Evolutionary conservation across 495 filamentous ascomycete genomes (phyloP), one percentile per base, ranked within the genome.

Genomic region (Aspergillus bridgeri): DNA sequence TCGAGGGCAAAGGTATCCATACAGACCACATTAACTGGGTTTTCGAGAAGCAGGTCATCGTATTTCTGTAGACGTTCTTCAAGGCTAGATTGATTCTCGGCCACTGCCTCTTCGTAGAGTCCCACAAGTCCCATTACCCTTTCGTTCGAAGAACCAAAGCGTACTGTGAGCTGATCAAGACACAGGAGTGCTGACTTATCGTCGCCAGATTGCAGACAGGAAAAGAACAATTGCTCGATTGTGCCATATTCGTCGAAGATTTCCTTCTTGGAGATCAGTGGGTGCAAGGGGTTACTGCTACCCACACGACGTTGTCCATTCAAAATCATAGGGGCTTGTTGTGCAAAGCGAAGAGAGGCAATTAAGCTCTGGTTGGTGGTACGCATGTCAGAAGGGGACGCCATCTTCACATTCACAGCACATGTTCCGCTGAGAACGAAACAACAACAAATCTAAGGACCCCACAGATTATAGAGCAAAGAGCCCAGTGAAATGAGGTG

Each of bases 141-240:
- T 67, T 95, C 90, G 65, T 96, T 94, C 27, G 83, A 77, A 13
- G 78, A 72, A 42, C 93, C 91, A 68, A 98, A 98, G 20, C 94
- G 90, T 25, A 76, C 75, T 7, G 83, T 85, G 46, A 98, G 79
- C 29, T 81, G 81, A 66, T 87, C 81, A 8, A 98, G 84, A 65
- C 88, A 92, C 56, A 78, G 61, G 52, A 83, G 81, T 13, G 94
- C 94, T 47, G 89, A 83, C 59, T 78, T 70, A 60, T 96, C 89
- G 66, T 98, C 90, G 18, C 90, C 87, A 7, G 89, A 91, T 5
- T 88, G 87, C n/a, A 98, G 79, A 66, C 88, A 94, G 8, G 92
- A 85, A 18, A 93, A 74, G 53, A 97, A 72, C 23, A 96, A 81
- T 67, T 93, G 90, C 71, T 98, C 94, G 66, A 91, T 86, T n/a